Base-by-base conservation (phyloP, 2,329 filamentous ascomycete species). In the Microdochium bolleyi region DNA sequence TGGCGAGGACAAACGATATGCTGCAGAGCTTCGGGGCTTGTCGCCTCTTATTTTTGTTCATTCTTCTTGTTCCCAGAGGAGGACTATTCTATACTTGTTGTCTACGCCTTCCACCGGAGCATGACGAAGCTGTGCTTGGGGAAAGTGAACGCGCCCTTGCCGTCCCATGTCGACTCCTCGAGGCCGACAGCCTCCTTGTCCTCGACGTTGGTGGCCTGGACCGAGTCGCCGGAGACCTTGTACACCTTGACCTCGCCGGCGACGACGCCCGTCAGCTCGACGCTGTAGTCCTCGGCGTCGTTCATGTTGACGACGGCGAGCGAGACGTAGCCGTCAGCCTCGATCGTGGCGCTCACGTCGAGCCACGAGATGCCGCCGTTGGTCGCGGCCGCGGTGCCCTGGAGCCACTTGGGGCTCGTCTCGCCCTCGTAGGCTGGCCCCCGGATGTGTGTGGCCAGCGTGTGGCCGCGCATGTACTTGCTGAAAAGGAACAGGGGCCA, bases 261-360 rank as follows among this genome's bases (percentile, higher is more conserved):
- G 3, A 60, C 61, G 0, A 82, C 64, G 0, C 86, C 86, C 41
- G 77, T 73, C n/a, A 90, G 58, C 46, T 78, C 72, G 0, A 80
- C 80, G 55, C 79, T 74, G 52, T 85, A 83, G 53, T 76, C 79
- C 56, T 77, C 73, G 9, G 76, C 74, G 56, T 86, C 82, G 55
- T 78, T 75, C 27, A 89, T 77, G 64, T 94, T 94, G 16, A 90
- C 86, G 1, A 92, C 87, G 2, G 80, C 87, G 57, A 92, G 60
- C 57, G 75, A 86, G 1, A 86, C 73, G 51, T 73, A 78, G 0
- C 86, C 87, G 24, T 74, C 82, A 34, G 73, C 75, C 48, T 76
- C 73, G 4, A 85, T 59, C 2, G 77, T 72, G 2, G 84, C 85
- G 57, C 83, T 85, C 24, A 85, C 83, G 63, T 89, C 86, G 53